Conservation (phyloP, 2,329 filamentous ascomycete genomes). For the Alternaria dauci region DNA sequence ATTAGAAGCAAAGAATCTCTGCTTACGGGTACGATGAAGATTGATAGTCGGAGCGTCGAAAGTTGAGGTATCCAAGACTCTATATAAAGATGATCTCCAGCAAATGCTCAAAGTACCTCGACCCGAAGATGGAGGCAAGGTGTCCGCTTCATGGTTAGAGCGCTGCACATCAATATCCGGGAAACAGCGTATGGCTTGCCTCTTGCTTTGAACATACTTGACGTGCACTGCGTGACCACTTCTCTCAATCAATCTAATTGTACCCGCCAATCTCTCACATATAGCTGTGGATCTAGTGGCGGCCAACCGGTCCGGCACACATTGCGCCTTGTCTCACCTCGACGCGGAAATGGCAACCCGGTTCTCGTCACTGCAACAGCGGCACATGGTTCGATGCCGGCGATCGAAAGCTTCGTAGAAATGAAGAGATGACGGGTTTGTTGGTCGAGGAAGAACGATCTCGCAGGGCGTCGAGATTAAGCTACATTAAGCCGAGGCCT, state of each 20-base stretch:
- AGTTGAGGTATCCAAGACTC: not conserved
- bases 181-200: slow-evolving; percentile 30
- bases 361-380: slow-evolving; percentile 6
- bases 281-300: slow-evolving; percentile 35
- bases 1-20: not conserved
- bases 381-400: slow-evolving; percentile 10
- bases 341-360: slow-evolving; percentile 10
- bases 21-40: not conserved
- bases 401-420: not conserved
- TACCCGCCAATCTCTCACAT: slow-evolving; percentile 40
- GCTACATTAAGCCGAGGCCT: slow-evolving; percentile 23
- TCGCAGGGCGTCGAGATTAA: slow-evolving; percentile 20
- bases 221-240: slow-evolving; percentile 33
- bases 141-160: slow-evolving; percentile 15
- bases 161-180: slow-evolving; percentile 32
- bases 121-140: slow-evolving; percentile 23
- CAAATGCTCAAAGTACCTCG: not conserved
- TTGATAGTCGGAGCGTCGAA: not conserved
- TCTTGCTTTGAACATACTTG: slow-evolving; percentile 11
- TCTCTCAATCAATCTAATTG: slow-evolving; percentile 48
- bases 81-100: slow-evolving; percentile 31
- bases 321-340: slow-evolving; percentile 11
- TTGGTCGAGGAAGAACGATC: slow-evolving; percentile 5
- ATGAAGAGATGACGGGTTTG: not conserved
- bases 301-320: slow-evolving; percentile 47